These are phyloP conservation scores for Vitis cinerea DNA, from an alignment of 164 flowering plant genomes.

Conservation along the genomic window DNA sequence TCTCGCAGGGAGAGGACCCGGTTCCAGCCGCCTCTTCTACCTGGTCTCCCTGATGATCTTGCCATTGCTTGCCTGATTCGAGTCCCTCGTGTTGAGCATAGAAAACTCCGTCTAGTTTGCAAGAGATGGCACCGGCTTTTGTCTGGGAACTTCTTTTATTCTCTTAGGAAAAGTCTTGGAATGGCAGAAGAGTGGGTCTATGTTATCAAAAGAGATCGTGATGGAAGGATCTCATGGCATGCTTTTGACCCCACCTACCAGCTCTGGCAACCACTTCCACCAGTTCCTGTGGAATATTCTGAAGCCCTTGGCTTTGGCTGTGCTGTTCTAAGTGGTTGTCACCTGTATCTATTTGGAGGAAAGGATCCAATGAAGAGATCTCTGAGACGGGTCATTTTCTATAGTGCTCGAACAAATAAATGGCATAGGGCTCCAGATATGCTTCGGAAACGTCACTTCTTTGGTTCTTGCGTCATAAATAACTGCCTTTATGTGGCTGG, in stretches of 20 bases:
- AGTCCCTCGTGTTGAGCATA: slow-evolving; percentile 90
- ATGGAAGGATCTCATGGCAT: slow-evolving; percentile 90
- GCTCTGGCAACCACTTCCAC: slow-evolving; percentile 96
- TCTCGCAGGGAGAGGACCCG: slow-evolving; percentile 72
- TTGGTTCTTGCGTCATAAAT: slow-evolving; percentile 90
- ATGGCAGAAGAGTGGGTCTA: slow-evolving; percentile 99
- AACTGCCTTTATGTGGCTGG: slow-evolving; percentile 95
- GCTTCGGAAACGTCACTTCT: slow-evolving; percentile 88
- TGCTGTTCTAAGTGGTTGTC: slow-evolving; percentile 92
- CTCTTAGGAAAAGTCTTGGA: slow-evolving; percentile 75
- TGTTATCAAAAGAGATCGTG: slow-evolving; percentile 91
- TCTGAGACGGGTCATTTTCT: slow-evolving; percentile 84
- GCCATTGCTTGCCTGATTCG: slow-evolving; percentile 92
- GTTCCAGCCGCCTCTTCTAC: slow-evolving; percentile 79
- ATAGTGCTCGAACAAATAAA: slow-evolving; percentile 86
- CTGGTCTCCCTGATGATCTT: slow-evolving; percentile 97
- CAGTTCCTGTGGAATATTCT: slow-evolving; percentile 82
- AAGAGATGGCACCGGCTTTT: slow-evolving; percentile 90
- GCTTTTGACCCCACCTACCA: slow-evolving; percentile 89
- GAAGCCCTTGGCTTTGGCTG: slow-evolving; percentile 91
- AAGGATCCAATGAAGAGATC: slow-evolving; percentile 88
- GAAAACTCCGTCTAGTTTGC: slow-evolving; percentile 87
- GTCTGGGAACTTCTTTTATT: slow-evolving; percentile 79
- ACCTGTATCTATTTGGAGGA: slow-evolving; percentile 87
- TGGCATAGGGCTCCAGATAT: slow-evolving; percentile 96